Evolutionary conservation across 2,329 filamentous ascomycete species (phyloP), one percentile per base, ranked within the genome.

Genomic region (Tolypocladium sp.): DNA sequence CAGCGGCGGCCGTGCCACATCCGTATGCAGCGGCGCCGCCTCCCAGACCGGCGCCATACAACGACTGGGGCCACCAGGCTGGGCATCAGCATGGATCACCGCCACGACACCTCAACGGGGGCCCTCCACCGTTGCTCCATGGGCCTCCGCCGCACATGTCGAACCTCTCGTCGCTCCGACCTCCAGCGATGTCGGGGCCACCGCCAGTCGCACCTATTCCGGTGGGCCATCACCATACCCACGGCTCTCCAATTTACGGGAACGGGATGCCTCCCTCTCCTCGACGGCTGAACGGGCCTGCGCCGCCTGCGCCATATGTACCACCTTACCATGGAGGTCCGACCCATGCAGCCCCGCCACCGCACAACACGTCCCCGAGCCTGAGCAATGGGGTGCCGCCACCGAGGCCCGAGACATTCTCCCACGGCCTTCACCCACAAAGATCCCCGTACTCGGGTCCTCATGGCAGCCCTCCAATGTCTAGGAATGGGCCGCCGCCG

Each of bases 191-290:
- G 61, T 68, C 73, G 20, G 73, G 74, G 9, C 73, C 78, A 46
- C 72, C 77, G 9, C 70, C 75, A 6, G 71, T 77, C 54, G 76
- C 74, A 41, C 75, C 77, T 27, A 60, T 73, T 46, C 64, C 73
- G 10, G 75, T 76, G 17, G 71, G 75, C 12, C 74, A 78, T 49
- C 79, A 78, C 35, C 65, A 66, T 69, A 63, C 67, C 7, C 71
- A 71, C 56, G 65, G 65, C 8, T 58, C 71, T 17, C 67, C 65
- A 22, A 63, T 70, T 10, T 74, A 73, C 59, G 60, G 73, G 33
- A 83, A 78, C 57, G 78, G 78, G 27, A 67, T 79, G 57, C 78
- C 79, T 2, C 75, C 73, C 1, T 82, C 81, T 4, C 79, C 82
- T 25, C 77, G 78, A 40, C 74, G 78, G 42, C 62, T 74, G 58